Percentiles rank a stretch among this genome's conserved stretches.
These are phyloP conservation scores for Penicillium sp. DNA, from an alignment of 2,329 filamentous ascomycete species.

Conservation along the genomic window DNA sequence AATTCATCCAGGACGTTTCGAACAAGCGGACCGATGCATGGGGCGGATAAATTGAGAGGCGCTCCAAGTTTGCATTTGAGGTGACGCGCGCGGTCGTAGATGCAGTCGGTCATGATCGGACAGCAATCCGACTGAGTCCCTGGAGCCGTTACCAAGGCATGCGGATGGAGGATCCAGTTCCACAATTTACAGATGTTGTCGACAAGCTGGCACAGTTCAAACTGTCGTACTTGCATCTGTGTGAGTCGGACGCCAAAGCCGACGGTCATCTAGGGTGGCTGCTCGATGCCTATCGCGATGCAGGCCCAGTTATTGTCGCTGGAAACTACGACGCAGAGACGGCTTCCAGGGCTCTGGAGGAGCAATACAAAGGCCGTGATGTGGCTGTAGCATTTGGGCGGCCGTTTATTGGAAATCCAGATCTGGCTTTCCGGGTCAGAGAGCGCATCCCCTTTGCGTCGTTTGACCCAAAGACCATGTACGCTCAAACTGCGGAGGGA, in stretches of 20 bases:
- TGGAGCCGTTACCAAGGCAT: conserved; percentile 51
- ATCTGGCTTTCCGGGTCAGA: conserved; percentile 37
- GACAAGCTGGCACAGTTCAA: background rate
- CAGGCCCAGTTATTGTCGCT: conserved; percentile 17
- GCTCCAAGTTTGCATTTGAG: conserved; percentile 60
- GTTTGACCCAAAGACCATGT: too few species aligned
- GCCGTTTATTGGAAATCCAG: conserved; percentile 48
- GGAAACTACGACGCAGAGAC: conserved; percentile 17
- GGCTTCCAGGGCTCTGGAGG: conserved; percentile 8
- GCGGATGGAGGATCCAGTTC: conserved; percentile 53
- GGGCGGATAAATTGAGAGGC: conserved; percentile 58
- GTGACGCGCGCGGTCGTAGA: conserved; percentile 50
- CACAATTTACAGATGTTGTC: too few species aligned
- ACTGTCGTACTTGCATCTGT: conserved; percentile 45
- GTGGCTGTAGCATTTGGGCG: conserved; percentile 44
- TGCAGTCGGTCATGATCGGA: conserved; percentile 50
- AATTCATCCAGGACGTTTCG: conserved; percentile 53
- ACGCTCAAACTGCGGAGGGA: too few species aligned
- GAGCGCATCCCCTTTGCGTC: too few species aligned
- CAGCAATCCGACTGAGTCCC: conserved; percentile 54
- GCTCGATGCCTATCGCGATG: conserved; percentile 7
- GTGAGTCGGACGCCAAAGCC: conserved; percentile 13
- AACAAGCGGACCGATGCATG: conserved; percentile 57
- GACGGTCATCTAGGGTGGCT: conserved; percentile 9
- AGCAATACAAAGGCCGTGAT: conserved; percentile 20